Conservation (phyloP, 805 yeast species). For the Peterozyma toletana region DNA sequence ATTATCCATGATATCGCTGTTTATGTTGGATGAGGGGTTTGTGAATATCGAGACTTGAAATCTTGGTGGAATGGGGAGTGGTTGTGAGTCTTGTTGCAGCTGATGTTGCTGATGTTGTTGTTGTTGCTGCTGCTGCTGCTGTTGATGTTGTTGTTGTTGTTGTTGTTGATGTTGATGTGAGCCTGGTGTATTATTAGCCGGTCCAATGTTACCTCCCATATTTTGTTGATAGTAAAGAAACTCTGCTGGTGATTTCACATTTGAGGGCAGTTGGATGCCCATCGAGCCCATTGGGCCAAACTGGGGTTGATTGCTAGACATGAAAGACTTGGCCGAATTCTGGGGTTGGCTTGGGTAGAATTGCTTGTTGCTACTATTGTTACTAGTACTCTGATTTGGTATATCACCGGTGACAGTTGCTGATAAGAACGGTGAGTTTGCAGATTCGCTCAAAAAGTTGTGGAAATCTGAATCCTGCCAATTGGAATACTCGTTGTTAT, state of each 20-base stretch:
- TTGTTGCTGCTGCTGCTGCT: conserved; percentile 8
- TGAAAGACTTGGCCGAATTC: background rate
- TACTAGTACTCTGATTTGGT: background rate
- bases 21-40: too few species aligned
- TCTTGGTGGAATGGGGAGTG: too few species aligned
- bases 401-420: too few species aligned
- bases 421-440: too few species aligned
- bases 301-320: background rate
- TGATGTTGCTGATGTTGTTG: conserved; percentile 3
- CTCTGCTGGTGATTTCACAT: conserved; percentile 6
- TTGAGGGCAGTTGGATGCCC: conserved; percentile 1
- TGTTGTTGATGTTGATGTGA: conserved; percentile 1
- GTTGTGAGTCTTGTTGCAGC: too few species aligned
- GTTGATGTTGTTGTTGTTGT: conserved; percentile 8
- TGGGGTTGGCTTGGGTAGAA: background rate
- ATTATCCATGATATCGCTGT: too few species aligned
- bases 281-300: too few species aligned
- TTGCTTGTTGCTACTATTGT: background rate
- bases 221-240: conserved; percentile 5
- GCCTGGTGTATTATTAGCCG: background rate
- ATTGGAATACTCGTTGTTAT: conserved; percentile 1
- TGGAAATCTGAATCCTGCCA: conserved; percentile 8
- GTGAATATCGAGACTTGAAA: too few species aligned
- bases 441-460: background rate
- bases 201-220: background rate